Percentiles rank a stretch among this genome's conserved stretches.
These are phyloP conservation scores for Nakaseomyces glabratus DNA, from an alignment of 1,139 yeast genomes.

Conservation along the genomic window DNA sequence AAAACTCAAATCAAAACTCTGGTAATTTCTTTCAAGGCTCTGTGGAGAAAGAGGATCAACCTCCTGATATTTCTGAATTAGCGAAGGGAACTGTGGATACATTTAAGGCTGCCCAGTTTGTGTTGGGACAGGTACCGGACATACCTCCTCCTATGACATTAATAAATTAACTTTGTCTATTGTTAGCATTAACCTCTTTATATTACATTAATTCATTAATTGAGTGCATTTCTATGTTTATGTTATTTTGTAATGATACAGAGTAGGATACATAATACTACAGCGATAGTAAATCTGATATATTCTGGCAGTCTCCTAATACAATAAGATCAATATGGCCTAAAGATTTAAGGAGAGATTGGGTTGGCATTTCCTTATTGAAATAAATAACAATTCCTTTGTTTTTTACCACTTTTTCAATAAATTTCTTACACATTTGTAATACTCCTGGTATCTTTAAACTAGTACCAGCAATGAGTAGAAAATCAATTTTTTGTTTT, in stretches of 20 bases:
- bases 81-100: slow-evolving; percentile 38
- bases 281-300: slow-evolving; percentile 15
- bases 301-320: slow-evolving; percentile 51
- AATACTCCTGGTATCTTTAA: slow-evolving; percentile 81
- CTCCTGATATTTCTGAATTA: slow-evolving; percentile 33
- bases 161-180: slow-evolving; percentile 11
- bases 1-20: too few species aligned
- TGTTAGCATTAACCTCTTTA: too few species aligned
- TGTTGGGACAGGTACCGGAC: slow-evolving; percentile 68
- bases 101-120: slow-evolving; percentile 46
- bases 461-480: slow-evolving; percentile 79
- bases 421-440: slow-evolving; percentile 60
- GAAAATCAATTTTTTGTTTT: slow-evolving; percentile 59
- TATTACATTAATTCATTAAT: too few species aligned
- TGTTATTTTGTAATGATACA: too few species aligned
- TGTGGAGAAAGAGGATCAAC: slow-evolving; percentile 29
- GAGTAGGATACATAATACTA: neutral
- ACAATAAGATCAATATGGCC: slow-evolving; percentile 47
- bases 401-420: slow-evolving; percentile 53
- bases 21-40: slow-evolving; percentile 32
- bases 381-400: slow-evolving; percentile 52
- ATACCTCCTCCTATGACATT: slow-evolving; percentile 54
- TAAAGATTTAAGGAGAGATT: slow-evolving; percentile 41
- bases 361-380: slow-evolving; percentile 45
- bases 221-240: too few species aligned